phyloP scores from a whole-genome alignment of 2,329 filamentous ascomycete genomes.

The Ophiostoma tasmaniense region DNA sequence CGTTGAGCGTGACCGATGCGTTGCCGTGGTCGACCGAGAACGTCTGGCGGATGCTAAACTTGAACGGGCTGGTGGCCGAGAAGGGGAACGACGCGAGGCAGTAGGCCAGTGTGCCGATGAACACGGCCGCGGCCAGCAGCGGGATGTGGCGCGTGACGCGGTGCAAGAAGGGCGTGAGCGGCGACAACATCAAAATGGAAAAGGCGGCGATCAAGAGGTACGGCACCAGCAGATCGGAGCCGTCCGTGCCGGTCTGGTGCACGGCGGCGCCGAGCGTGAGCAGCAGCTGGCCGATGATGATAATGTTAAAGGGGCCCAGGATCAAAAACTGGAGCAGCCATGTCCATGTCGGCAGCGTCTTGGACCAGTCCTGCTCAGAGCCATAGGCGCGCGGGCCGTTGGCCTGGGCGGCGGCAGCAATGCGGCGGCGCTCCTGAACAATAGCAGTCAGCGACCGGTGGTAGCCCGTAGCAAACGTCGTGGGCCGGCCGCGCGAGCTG shows the following conservation, averaged over 20 bases:
- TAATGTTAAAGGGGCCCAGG: constrained; percentile 66
- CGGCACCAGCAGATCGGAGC: constrained; percentile 60
- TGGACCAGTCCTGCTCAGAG: constrained; percentile 80
- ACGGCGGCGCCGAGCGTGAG: constrained; percentile 64
- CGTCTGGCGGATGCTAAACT: constrained; percentile 77
- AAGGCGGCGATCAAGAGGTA: constrained; percentile 63
- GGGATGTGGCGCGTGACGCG: constrained; percentile 78
- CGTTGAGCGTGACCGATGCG: constrained; percentile 61
- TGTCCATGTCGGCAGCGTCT: constrained; percentile 66
- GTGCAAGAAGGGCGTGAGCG: constrained; percentile 76
- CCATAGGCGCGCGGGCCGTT: constrained; percentile 42
- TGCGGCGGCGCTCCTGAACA: constrained; percentile 21
- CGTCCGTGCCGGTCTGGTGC: constrained; percentile 77
- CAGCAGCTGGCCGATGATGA: constrained; percentile 67
- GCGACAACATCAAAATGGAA: constrained; percentile 63
- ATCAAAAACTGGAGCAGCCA: constrained; percentile 84
- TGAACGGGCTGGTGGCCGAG: constrained; percentile 67
- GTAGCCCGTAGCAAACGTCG: constrained; percentile 49
- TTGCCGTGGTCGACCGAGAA: constrained; percentile 67
- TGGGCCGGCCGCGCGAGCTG: constrained; percentile 27
- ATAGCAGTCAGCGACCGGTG: constrained; percentile 38
- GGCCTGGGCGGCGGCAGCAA: constrained; percentile 25
- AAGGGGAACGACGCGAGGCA: constrained; percentile 86
- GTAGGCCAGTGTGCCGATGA: constrained; percentile 70
- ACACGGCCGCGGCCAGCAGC: constrained; percentile 63